Base-by-base conservation (phyloP, 805 yeast species). In the Candida namnaoensis region DNA sequence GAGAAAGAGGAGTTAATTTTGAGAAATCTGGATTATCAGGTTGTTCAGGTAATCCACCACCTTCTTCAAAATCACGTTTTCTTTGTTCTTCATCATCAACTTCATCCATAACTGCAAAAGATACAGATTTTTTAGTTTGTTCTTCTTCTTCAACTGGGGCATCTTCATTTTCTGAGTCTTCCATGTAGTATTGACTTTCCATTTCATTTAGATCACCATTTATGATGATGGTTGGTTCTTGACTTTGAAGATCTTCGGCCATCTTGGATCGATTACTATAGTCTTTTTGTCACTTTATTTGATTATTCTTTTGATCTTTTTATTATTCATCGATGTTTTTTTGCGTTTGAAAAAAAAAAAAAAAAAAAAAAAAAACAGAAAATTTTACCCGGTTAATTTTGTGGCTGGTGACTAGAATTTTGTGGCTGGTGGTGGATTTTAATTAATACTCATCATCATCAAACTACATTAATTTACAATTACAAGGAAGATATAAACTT, bases 41-140 rank as follows among this genome's bases (percentile, higher is more conserved):
- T 68, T 93, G 99, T 62, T 85, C 96, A 42, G 99, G 99, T 45
- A 93, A 76, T 41, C 99, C 99, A 45, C 98, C 98, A 63, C 98
- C 96, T 65, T 88, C 98, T 72, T 87, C 95, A 54, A 93, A 90
- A 62, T 91, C 97, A 58, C 79, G 74, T 56, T 74, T 72, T 56
- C 88, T 81, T 46, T 74, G 76, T 62, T 84, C 95, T 58, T 82
- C 95, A 45, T 78, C 87, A 46, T 73, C 77, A 48, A 78, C 86
- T 37, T 74, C 73, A 39, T 81, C 87, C 30, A 80, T 62, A 30
- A 75, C 81, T 34, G 88, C 88, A 61, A 90, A 90, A 5, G 93
- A 76, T 38, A 91, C 98, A 28, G 81, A 69, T 65, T 90, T 90
- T 67, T 82, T 75, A 38, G 59, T 50, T 39, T 62, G 53, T 41